Base-by-base conservation (phyloP, 2,329 filamentous ascomycete genomes). In the Coniella lustricola region DNA sequence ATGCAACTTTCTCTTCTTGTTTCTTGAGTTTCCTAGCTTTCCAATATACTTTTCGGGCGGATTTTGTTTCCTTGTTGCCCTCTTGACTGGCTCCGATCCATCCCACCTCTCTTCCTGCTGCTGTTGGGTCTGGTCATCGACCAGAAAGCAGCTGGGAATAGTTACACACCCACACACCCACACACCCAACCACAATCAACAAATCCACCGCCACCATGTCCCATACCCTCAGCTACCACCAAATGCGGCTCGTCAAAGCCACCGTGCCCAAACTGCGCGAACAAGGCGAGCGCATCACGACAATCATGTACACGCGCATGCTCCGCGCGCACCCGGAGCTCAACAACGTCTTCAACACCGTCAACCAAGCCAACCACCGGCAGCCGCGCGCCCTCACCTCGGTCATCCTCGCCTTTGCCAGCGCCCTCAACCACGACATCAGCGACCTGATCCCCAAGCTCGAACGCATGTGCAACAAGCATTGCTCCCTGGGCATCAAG, bases 291-390 rank as follows among this genome's bases (percentile, higher is more conserved):
- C 71, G 74, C 53, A 86, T 90, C 63, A 83, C 84, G 5, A 73
- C 73, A n/a, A 73, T 76, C 55, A 89, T 90, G 70, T 90, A 90
- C 71, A 71, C 72, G 53, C 81, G 79, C 60, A 78, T 90, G 71
- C 70, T 90, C 20, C 61, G 62, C 10, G 78, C 79, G 34, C 73
- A 87, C 52, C 84, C 84, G 0, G 75, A 80, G 38, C 75, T 90
- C 29, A 77, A 82, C 57, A 76, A 82, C 63, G 71, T 84, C 64
- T 89, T 90, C 75, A 89, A 88, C 67, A 71, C 69, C 22, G 75
- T 79, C 33, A 79, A 85, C 60, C 81, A 85, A 65, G 68, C 69
- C 53, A 83, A 77, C 35, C 76, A 78, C 31, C 74, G 78, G 51
- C 82, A 86, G 57, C 71, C 81, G 2, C 69, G 70, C 16, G 81